Evolutionary conservation across 2,329 filamentous ascomycete species (phyloP).

Genomic region (Aspergillus niger): DNA sequence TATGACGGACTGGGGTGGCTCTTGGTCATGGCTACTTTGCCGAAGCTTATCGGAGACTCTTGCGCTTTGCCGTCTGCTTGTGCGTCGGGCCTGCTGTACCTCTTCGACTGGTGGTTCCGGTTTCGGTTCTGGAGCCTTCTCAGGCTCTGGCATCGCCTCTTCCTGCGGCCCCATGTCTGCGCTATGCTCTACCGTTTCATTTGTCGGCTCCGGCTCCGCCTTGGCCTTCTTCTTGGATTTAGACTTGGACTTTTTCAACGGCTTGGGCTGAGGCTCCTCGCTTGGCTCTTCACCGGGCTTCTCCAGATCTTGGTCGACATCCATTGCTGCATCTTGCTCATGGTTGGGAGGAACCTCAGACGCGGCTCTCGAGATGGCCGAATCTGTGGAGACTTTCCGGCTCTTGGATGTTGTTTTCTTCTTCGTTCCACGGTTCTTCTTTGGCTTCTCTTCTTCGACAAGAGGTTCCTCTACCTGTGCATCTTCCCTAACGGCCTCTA

Average conservation of each 20-base stretch:
- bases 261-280: constrained; percentile 21
- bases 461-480: constrained; percentile 13
- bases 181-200: constrained; percentile 13
- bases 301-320: constrained; percentile 64
- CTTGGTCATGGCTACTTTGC: not conserved
- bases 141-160: constrained; percentile 7
- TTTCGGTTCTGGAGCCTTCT: constrained; percentile 5
- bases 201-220: constrained; percentile 13
- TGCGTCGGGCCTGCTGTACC: constrained; percentile 1
- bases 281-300: constrained; percentile 51
- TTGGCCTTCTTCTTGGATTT: constrained; percentile 36
- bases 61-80: constrained; percentile 10
- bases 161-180: constrained; percentile 15
- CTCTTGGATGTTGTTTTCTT: constrained; percentile 45
- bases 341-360: constrained; percentile 57
- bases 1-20: not conserved
- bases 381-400: constrained; percentile 54
- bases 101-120: constrained; percentile 2
- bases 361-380: constrained; percentile 45
- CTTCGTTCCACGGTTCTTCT: constrained; percentile 49
- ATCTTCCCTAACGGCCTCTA: constrained; percentile 33
- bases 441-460: constrained; percentile 39
- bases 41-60: constrained; percentile 5
- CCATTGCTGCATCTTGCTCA: constrained; percentile 66
- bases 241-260: constrained; percentile 31